A percentile compares a stretch with the other conserved stretches of the same genome.
phyloP scores from a whole-genome alignment of 352 stramenopile genomes.

The Lagenidium giganteum region DNA sequence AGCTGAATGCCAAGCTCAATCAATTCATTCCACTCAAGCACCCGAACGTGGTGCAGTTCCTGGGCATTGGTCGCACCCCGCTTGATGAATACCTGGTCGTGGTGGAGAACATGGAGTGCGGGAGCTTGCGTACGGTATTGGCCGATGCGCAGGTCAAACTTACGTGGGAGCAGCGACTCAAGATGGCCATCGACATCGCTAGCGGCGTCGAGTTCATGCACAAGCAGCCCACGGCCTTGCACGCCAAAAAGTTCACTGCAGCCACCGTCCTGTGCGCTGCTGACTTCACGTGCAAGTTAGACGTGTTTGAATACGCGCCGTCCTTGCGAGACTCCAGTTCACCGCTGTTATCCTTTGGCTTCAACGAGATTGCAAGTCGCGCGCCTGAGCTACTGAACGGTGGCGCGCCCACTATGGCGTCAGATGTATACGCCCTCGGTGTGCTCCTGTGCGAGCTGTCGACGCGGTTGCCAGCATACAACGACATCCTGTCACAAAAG shows the following conservation, averaged over 20 bases:
- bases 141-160: conserved; percentile 33
- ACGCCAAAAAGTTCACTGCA: conserved; percentile 43
- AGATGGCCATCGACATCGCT: conserved; percentile 41
- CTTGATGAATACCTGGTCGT: conserved; percentile 50
- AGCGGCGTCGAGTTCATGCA: conserved; percentile 39
- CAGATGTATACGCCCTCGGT: conserved; percentile 55
- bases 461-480: conserved; percentile 30
- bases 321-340: conserved; percentile 35
- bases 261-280: conserved; percentile 42
- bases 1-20: conserved; percentile 30
- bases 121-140: conserved; percentile 45
- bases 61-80: conserved; percentile 45
- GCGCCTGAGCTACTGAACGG: conserved; percentile 47
- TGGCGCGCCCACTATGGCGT: conserved; percentile 28
- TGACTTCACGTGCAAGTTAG: conserved; percentile 47
- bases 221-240: conserved; percentile 16
- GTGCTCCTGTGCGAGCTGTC: conserved; percentile 66
- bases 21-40: conserved; percentile 51
- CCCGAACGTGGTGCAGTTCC: conserved; percentile 49
- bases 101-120: conserved; percentile 60
- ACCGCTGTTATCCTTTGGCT: conserved; percentile 38
- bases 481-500: conserved; percentile 24
- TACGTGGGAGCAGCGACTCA: conserved; percentile 33
- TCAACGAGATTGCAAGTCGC: conserved; percentile 38
- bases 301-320: conserved; percentile 54